Base-by-base conservation (phyloP, 108 stramenopile genomes). In the Skeletonema potamos region DNA sequence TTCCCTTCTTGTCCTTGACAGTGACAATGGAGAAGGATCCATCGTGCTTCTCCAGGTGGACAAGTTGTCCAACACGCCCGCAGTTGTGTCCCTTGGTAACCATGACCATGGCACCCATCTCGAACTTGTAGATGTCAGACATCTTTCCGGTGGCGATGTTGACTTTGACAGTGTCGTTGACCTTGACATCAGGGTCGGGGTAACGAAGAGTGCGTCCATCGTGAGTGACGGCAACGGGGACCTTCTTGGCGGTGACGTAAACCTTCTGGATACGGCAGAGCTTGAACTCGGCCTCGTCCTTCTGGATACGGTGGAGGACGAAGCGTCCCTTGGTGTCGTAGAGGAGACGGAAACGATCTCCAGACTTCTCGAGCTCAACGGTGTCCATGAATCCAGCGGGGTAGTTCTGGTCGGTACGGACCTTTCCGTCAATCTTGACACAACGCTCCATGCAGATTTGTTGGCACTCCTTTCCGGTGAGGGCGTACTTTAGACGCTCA, bases 371-470 rank as follows among this genome's bases (percentile, higher is more conserved):
- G 59, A 99, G 85, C 64, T 89, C 82, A 37, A 99, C 82, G 44
- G 99, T 96, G 72, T 99, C 99, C 98, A 98, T 98, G 95, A 99
- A 98, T 12, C 99, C 99, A 32, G 97, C 96, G 48, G 99, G 99
- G 91, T 88, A 99, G 92, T 97, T 97, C 65, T 82, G 72, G 82
- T 99, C 99, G 46, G 99, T 98, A 66, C 99, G 96, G 74, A 99
- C 89, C 92, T 98, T 98, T 69, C 98, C 98, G 71, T 98, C 98
- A 58, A 98, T 94, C 88, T 95, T 94, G 76, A 99, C 96, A 68
- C 93, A 93, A 77, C 97, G 96, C 81, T 98, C 94, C 97, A 99
- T 99, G 91, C 98, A 98, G 84, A 99, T 99, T 86, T 96, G 93
- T 82, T 85, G 87, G 77, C 95, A 95, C 85, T 99, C 99, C 85